Base-by-base conservation (phyloP, 306 rosid species). In the Rosa persica region DNA sequence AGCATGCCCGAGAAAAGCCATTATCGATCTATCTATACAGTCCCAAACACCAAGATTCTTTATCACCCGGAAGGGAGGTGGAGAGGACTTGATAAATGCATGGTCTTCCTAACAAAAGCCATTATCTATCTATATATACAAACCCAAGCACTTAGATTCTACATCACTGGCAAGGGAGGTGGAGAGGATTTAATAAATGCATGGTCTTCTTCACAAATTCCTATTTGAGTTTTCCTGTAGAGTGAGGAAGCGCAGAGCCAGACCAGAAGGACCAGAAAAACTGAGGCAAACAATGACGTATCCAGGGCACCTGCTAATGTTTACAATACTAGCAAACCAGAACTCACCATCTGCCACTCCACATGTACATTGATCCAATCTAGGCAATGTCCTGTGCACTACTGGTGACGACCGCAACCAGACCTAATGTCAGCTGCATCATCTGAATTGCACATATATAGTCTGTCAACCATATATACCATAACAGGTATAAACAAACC, bases 371-470 rank as follows among this genome's bases (percentile, higher is more conserved):
- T 90, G 49, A 83, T 48, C 93, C 95, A 49, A 88, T 0, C 55
- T 90, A 92, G 34, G 89, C 93, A 42, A 94, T 69, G 23, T 80
- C 81, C 8, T 89, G 92, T 0, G 93, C 96, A 8, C 93, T 23
- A 46, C 97, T 94, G 1, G 89, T 86, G 76, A 95, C 98, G 1
- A 97, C 88, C 36, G 90, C 96, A 39, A 82, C 73, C 62, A 90
- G 43, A 70, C 95, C 97, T 75, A 92, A 67, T 23, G 89, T 86
- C 80, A 94, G 61, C 96, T 94, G 92, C 86, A 62, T 78, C 49
- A 84, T 1, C 57, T 27, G 67, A 61, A 1, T 25, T 61, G 39
- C 39, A 6, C 8, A 61, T 27, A 27, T 25, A 61, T 61, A 61
- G 40, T 27, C 19, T 61, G 17, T 25, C 67, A 60, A 25, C 19